Conservation (phyloP, 1,284 basidiomycete genomes). For the Cryptococcus amylolentus region DNA sequence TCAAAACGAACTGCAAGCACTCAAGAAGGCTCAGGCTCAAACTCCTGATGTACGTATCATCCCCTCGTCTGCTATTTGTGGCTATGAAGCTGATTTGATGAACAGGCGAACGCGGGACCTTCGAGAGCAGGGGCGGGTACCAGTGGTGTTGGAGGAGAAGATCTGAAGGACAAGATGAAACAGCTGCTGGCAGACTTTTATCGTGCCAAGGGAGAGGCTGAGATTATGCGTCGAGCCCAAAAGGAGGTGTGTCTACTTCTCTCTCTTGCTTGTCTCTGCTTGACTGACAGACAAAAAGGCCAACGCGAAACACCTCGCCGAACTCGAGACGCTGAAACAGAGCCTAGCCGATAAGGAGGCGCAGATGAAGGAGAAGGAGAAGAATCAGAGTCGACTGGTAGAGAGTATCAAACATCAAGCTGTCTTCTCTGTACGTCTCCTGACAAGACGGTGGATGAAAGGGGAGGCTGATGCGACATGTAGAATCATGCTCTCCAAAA, state of each 20-base stretch:
- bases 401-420: slow-evolving; percentile 44
- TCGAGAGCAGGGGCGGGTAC: neutral
- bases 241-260: slow-evolving; percentile 21
- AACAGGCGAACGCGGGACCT: neutral
- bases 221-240: slow-evolving; percentile 30
- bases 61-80: too few species aligned
- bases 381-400: slow-evolving; percentile 27
- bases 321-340: slow-evolving; percentile 18
- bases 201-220: slow-evolving; percentile 34
- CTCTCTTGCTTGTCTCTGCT: neutral
- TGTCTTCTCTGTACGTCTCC: slow-evolving; percentile 36
- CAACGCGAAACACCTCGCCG: slow-evolving; percentile 13
- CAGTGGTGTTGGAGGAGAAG: slow-evolving; percentile 1
- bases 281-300: slow-evolving; percentile 11
- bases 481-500: slow-evolving; percentile 28
- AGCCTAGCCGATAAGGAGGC: slow-evolving; percentile 31
- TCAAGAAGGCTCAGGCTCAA: neutral
- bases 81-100: neutral
- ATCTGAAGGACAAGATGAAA: slow-evolving; percentile 10
- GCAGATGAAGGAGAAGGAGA: slow-evolving; percentile 28
- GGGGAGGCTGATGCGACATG: neutral
- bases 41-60: too few species aligned
- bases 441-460: neutral
- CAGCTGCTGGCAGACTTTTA: slow-evolving; percentile 31
- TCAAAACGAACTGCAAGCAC: neutral